phyloP scores from a whole-genome alignment of 2,329 filamentous ascomycete species.

The Xylaria sp. region DNA sequence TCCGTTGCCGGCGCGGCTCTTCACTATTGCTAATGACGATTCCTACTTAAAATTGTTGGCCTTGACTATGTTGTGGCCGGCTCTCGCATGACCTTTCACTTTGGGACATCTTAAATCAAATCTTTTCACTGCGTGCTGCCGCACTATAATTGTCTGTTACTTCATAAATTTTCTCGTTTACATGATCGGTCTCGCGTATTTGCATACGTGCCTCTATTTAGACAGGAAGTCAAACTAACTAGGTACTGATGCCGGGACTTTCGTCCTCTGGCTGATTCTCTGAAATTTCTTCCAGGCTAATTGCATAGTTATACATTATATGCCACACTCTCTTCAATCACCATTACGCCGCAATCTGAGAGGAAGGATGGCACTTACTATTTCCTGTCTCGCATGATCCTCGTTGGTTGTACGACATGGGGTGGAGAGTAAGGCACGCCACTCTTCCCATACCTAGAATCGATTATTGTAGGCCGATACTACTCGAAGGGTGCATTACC shows the following conservation, averaged over 20 bases:
- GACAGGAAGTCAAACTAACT: conserved; percentile 19
- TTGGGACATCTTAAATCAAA: not conserved
- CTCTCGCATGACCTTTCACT: not conserved
- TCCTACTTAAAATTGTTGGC: too few species aligned
- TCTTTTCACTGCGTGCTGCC: not conserved
- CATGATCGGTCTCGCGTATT: conserved; percentile 14
- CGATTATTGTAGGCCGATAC: not conserved
- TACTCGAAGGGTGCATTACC: conserved; percentile 66
- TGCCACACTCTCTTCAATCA: conserved; percentile 6
- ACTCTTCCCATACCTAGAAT: not conserved
- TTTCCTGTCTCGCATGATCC: conserved; percentile 2
- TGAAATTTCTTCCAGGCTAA: not conserved
- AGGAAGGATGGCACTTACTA: conserved; percentile 19
- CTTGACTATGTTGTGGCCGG: too few species aligned
- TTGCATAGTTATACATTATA: conserved; percentile 21
- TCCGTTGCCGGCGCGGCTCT: too few species aligned
- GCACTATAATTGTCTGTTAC: conserved; percentile 2
- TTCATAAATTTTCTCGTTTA: conserved; percentile 19
- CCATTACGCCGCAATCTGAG: conserved; percentile 5
- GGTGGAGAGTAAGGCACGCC: not conserved
- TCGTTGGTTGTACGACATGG: not conserved
- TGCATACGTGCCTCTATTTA: conserved; percentile 21
- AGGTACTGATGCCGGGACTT: conserved; percentile 4
- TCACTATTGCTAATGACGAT: too few species aligned
- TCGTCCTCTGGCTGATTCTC: not conserved